phyloP scores from a whole-genome alignment of 2,329 filamentous ascomycete genomes.

The Neofusicoccum kwambonambiense region DNA sequence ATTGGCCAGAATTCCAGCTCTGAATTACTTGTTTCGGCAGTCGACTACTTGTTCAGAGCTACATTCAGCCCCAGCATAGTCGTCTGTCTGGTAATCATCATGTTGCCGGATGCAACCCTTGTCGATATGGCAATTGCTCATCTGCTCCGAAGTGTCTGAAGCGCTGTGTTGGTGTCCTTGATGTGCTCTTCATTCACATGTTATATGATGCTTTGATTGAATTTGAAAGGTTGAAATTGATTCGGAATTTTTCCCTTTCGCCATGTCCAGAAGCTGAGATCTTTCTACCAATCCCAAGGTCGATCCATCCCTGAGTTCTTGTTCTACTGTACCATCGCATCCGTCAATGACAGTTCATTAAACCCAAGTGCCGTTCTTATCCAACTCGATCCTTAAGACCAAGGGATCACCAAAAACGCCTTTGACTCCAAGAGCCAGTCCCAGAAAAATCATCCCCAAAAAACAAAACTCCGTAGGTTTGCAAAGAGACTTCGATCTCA shows the following conservation, averaged over 20 bases:
- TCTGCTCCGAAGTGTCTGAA: too few relatives aligned
- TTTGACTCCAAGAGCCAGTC: not conserved
- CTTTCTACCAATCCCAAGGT: constrained; percentile 12
- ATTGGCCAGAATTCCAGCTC: too few relatives aligned
- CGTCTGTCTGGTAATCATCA: too few relatives aligned
- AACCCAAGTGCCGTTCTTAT: not conserved
- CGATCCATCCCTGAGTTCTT: not conserved
- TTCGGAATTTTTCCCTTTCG: not conserved
- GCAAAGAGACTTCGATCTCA: not conserved
- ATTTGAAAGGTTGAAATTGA: not conserved
- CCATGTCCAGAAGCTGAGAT: not conserved
- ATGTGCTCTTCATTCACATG: not conserved
- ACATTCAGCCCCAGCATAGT: too few relatives aligned
- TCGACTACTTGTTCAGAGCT: too few relatives aligned
- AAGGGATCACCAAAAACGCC: not conserved
- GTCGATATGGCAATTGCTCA: too few relatives aligned
- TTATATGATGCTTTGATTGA: not conserved
- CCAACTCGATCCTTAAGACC: constrained; percentile 15
- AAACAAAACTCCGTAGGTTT: not conserved
- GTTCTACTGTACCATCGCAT: not conserved
- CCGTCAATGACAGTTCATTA: constrained; percentile 9
- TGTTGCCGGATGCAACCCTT: too few relatives aligned
- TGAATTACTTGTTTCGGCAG: too few relatives aligned
- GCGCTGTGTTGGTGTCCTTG: not conserved
- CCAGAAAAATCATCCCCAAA: not conserved